Evolutionary conservation across 2,329 filamentous ascomycete genomes (phyloP), one percentile per base, ranked within the genome.

Genomic region (Penicillium sp.): DNA sequence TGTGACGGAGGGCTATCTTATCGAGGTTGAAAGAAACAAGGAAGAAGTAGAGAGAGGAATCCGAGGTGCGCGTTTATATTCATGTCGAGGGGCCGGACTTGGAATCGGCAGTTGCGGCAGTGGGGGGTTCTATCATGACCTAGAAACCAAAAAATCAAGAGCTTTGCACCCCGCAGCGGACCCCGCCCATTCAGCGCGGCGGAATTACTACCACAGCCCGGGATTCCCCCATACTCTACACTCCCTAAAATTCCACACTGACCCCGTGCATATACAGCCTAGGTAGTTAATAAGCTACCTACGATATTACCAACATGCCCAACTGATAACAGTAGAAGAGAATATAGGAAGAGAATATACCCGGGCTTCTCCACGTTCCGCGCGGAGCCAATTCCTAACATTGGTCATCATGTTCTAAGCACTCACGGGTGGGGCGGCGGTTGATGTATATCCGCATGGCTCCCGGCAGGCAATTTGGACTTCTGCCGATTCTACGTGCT

Each of bases 351-450:
- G 50, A 59, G 54, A 51, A 36, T 53, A 59, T 57, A 57, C 18
- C 56, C 57, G 57, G 20, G 4, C 9, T 28, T 44, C 42, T 38
- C 33, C 43, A 43, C 46, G 30, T 46, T 38, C 40, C 33, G 44
- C 44, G 4, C 49, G 41, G 46, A 53, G 54, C 27, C 4, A 30
- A 44, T 53, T 55, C 45, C 31, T 42, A n/a, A 30, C 46, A 48
- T 57, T 57, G 50, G 57, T 59, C 54, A 59, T 50, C 56, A 49
- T 50, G 35, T 30, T 48, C 50, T 59, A 57, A 59, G 56, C 56
- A 55, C 20, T 4, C 11, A 4, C 20, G 3, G 16, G 53, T 53
- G 50, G 51, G 50, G 50, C 51, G 50, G 50, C 51, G 54, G 45
- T 44, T 44, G 42, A 54, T 48, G 44, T 56, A 51, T 56, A 56